Percentiles rank a stretch among this genome's conserved stretches.
Conservation (phyloP, 495 filamentous ascomycete species). For the Penicillium verhagenii region DNA sequence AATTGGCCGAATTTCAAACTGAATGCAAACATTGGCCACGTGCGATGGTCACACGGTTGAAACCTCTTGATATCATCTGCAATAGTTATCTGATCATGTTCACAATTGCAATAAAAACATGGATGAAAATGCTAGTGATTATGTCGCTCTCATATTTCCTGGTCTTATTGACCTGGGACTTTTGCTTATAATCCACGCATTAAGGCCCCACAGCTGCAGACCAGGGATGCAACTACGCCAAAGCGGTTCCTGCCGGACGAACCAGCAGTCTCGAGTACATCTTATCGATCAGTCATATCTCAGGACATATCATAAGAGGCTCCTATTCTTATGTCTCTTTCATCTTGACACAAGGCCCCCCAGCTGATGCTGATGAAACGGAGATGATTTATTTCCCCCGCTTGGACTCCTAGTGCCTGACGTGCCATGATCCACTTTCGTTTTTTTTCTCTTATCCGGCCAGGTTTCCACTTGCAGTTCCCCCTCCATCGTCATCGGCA, state of each 20-base stretch:
- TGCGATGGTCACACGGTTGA: background rate
- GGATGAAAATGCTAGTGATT: background rate
- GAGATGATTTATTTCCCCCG: slow-evolving; percentile 2
- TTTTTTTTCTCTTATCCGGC: background rate
- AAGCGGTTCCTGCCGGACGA: slow-evolving; percentile 8
- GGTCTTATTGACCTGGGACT: background rate
- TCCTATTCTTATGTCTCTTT: background rate
- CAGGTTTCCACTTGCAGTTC: background rate
- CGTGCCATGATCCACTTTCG: slow-evolving; percentile 6
- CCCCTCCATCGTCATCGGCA: background rate
- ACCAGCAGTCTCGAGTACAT: slow-evolving; percentile 11
- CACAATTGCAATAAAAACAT: too few relatives aligned
- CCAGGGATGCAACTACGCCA: background rate
- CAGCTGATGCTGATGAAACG: background rate
- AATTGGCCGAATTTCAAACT: too few relatives aligned
- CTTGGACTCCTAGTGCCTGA: slow-evolving; percentile 8
- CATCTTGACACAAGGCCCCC: background rate
- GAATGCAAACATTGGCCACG: background rate
- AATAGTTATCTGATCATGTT: too few relatives aligned
- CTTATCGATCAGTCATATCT: slow-evolving; percentile 32
- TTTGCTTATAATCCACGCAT: background rate
- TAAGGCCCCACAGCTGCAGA: background rate
- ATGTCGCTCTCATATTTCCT: background rate
- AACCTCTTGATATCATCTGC: too few relatives aligned
- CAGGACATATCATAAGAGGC: slow-evolving; percentile 12